Evolutionary conservation across 129 eudicot genomes (phyloP).

Genomic region (Gnaphalium uliginosum): DNA sequence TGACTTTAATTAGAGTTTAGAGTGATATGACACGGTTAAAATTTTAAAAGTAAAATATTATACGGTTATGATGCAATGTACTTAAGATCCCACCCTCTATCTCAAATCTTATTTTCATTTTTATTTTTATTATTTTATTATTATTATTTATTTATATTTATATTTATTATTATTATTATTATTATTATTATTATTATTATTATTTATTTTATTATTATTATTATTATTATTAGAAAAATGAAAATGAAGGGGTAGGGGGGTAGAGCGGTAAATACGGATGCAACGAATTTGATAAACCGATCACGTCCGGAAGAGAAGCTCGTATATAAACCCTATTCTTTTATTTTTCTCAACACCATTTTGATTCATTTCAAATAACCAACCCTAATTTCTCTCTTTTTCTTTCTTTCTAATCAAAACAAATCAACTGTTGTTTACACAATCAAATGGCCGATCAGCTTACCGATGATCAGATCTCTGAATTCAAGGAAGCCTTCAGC

Average conservation of each 20-base stretch:
- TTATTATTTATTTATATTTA: too few relatives aligned
- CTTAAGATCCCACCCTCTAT: too few relatives aligned
- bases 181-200: too few relatives aligned
- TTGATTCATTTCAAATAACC: constrained; percentile 6
- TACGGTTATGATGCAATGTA: too few relatives aligned
- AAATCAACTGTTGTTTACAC: constrained; percentile 1
- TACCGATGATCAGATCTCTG: constrained; percentile 47
- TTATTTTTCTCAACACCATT: constrained; percentile 19
- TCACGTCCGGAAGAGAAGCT: constrained; percentile 39
- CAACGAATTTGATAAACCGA: constrained; percentile 42
- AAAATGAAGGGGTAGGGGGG: constrained; percentile 12
- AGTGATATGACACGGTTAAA: too few relatives aligned
- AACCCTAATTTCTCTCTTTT: constrained; percentile 22
- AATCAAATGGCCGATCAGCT: constrained; percentile 46
- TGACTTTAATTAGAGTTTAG: too few relatives aligned
- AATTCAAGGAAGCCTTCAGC: constrained; percentile 47
- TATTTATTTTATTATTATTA: too few relatives aligned
- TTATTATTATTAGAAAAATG: too few relatives aligned
- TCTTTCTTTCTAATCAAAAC: constrained; percentile 6
- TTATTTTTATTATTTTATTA: too few relatives aligned
- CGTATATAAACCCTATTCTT: constrained; percentile 30
- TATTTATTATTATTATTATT: too few relatives aligned
- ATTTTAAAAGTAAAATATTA: too few relatives aligned
- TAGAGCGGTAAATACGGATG: constrained; percentile 46
- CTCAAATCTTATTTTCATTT: too few relatives aligned